Evolutionary conservation across 2,329 filamentous ascomycete genomes (phyloP).

Genomic region (Cytospora schulzeri): DNA sequence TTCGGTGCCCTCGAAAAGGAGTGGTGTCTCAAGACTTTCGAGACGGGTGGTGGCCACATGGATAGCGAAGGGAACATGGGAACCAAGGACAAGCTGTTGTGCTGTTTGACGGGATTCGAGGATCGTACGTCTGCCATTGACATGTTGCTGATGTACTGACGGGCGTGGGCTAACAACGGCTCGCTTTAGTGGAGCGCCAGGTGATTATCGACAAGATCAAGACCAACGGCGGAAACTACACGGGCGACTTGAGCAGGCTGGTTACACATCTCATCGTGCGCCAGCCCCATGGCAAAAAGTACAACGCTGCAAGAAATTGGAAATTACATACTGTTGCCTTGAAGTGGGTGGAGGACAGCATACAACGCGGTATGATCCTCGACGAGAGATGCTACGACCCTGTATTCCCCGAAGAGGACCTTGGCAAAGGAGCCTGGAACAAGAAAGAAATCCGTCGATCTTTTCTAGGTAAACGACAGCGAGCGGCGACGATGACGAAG

Average conservation of each 20-base stretch:
- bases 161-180: slow-evolving; percentile 13
- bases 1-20: slow-evolving; percentile 68
- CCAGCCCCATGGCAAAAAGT: slow-evolving; percentile 83
- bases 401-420: slow-evolving; percentile 65
- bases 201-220: slow-evolving; percentile 69
- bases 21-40: slow-evolving; percentile 66
- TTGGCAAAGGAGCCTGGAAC: slow-evolving; percentile 78
- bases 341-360: slow-evolving; percentile 83
- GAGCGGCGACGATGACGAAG: slow-evolving; percentile 48
- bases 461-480: slow-evolving; percentile 60
- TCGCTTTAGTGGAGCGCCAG: slow-evolving; percentile 64
- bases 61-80: slow-evolving; percentile 33
- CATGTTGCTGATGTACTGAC: neutral
- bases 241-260: slow-evolving; percentile 80
- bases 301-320: slow-evolving; percentile 84
- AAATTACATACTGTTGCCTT: slow-evolving; percentile 75
- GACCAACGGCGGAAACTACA: slow-evolving; percentile 78
- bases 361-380: slow-evolving; percentile 85
- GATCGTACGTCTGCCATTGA: slow-evolving; percentile 42
- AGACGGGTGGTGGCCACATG: slow-evolving; percentile 50
- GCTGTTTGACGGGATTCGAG: slow-evolving; percentile 61
- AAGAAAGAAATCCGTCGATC: slow-evolving; percentile 48
- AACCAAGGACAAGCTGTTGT: slow-evolving; percentile 47
- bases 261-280: slow-evolving; percentile 88
- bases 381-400: slow-evolving; percentile 87